Base-by-base conservation (phyloP, 495 filamentous ascomycete genomes). In the Tuber melanosporum region DNA sequence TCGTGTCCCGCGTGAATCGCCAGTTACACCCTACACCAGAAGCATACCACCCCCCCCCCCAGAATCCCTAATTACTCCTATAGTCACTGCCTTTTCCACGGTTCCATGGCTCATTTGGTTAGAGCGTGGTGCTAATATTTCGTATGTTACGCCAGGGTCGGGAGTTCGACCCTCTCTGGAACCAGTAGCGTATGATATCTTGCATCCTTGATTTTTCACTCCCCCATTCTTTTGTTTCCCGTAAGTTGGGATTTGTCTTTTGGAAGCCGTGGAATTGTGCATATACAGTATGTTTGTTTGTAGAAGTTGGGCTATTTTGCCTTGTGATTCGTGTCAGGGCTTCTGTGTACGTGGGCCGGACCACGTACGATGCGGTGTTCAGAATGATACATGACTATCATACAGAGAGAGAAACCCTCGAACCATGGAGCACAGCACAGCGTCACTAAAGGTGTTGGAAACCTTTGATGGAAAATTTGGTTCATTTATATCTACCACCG, bases 81-180 rank as follows among this genome's bases (percentile, higher is more conserved):
- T 73, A 41, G 39, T 41, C 39, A 41, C 32, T 1, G 2, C 39
- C 39, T 3, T 41, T 41, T 41, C 42, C 69, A 12, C 69, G 74
- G 74, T 77, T 77, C 76, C 74, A 77, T 77, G 76, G 76, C 76
- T 77, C 76, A 77, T 74, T 77, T 77, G 76, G 74, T 77, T 77
- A 77, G 76, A 73, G 76, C 76, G 76, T 76, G 76, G 76, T 76
- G 74, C 76, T 77, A 77, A 77, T 77, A 77, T 77, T 62, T 42
- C 32, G 36, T n/a, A 49, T 76, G 57, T 76, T 72, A 76, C 70
- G 46, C 46, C 70, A 76, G 72, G 74, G 74, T 72, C 70, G 46
- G 44, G 74, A 43, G 74, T 76, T 76, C 46, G 46, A 72, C 74
- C 70, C 74, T 57, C 74, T 76, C 74, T 73, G 74, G 70, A 76